These are phyloP conservation scores for Singerocomus rubriflavus DNA, from an alignment of 1,284 basidiomycete species.

Conservation along the genomic window DNA sequence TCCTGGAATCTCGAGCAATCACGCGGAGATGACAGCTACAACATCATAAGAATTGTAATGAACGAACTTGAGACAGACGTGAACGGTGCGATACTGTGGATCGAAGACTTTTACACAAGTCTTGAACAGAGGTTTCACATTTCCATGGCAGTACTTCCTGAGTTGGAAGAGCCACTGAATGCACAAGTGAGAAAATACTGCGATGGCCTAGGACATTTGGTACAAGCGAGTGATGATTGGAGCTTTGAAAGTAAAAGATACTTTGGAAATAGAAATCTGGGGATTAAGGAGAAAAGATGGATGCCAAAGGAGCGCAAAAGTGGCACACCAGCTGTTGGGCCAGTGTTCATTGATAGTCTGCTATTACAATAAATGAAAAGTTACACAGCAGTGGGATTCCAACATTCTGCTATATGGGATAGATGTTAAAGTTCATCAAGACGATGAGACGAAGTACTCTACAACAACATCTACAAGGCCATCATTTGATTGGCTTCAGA, in stretches of 20 bases:
- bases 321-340: not conserved
- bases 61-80: slow-evolving; percentile 31
- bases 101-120: slow-evolving; percentile 12
- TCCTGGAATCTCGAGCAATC: slow-evolving; percentile 41
- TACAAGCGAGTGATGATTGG: slow-evolving; percentile 17
- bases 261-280: slow-evolving; percentile 30
- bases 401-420: no score
- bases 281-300: slow-evolving; percentile 14
- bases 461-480: no score
- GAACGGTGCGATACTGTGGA: slow-evolving; percentile 35
- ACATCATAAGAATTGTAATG: slow-evolving; percentile 39
- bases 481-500: no score
- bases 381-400: no score
- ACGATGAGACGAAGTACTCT: no score
- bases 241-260: slow-evolving; percentile 36
- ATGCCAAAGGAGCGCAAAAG: not conserved
- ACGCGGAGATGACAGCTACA: slow-evolving; percentile 35
- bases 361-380: not conserved
- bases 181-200: slow-evolving; percentile 25
- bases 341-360: slow-evolving; percentile 8
- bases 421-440: no score
- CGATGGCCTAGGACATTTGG: slow-evolving; percentile 21
- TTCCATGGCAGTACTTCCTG: slow-evolving; percentile 5
- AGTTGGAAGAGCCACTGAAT: slow-evolving; percentile 9
- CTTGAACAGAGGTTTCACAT: slow-evolving; percentile 2